phyloP scores from a whole-genome alignment of 768 basidiomycete genomes.

The Coprinellus micaceus region DNA sequence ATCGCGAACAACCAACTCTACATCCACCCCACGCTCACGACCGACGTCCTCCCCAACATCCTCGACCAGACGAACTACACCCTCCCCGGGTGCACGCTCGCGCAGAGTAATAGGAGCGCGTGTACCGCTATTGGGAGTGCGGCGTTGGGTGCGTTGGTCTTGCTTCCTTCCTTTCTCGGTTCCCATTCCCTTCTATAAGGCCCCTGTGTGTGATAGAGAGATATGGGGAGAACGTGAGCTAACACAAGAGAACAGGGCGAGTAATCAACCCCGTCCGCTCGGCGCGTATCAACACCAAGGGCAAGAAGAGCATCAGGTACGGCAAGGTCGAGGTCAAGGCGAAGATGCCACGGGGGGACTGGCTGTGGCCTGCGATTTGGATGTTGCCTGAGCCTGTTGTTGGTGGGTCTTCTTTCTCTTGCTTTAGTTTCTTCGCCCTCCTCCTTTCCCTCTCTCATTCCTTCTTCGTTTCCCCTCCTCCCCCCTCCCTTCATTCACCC shows the following conservation, averaged over 20 bases:
- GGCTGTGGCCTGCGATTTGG: constrained; percentile 77
- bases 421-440: too few species aligned
- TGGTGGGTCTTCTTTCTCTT: too few species aligned
- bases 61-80: constrained; percentile 63
- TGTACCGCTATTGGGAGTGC: constrained; percentile 40
- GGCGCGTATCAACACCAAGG: constrained; percentile 69
- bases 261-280: constrained; percentile 76
- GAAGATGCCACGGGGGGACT: constrained; percentile 58
- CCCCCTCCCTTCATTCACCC: too few species aligned
- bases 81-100: constrained; percentile 59
- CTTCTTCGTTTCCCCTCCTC: too few species aligned
- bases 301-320: constrained; percentile 52
- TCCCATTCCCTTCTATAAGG: too few species aligned
- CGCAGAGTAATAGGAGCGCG: constrained; percentile 22
- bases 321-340: constrained; percentile 63
- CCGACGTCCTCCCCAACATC: constrained; percentile 49
- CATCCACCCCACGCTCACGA: constrained; percentile 77
- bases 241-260: too few species aligned
- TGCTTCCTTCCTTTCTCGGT: too few species aligned
- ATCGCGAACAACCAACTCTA: constrained; percentile 68
- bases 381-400: constrained; percentile 71
- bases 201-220: too few species aligned
- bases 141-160: constrained; percentile 30
- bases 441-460: too few species aligned
- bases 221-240: too few species aligned